Evolutionary conservation across 2,329 filamentous ascomycete genomes (phyloP).

Genomic region (Alternaria angustiovoidea): DNA sequence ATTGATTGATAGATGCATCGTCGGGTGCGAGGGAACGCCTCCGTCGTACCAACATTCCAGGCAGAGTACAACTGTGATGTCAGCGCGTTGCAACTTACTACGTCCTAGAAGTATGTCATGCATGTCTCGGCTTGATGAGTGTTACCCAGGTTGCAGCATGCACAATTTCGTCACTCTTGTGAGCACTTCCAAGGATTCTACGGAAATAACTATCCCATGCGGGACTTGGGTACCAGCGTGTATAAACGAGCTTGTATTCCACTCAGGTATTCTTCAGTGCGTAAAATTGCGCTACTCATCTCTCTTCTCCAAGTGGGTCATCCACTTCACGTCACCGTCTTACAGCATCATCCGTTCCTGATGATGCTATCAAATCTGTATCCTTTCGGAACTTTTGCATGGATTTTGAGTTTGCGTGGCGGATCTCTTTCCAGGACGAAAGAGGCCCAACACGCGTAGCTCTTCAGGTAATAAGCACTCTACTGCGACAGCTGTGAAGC

Average conservation of each 20-base stretch:
- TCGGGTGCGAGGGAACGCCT: background rate
- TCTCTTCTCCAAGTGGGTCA: background rate
- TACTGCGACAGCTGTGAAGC: background rate
- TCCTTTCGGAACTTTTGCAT: background rate
- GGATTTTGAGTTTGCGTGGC: background rate
- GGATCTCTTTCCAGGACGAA: background rate
- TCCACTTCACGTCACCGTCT: background rate
- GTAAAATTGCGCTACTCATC: background rate
- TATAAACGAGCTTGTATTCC: background rate
- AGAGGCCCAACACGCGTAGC: background rate
- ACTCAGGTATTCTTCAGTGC: background rate
- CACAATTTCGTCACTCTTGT: background rate
- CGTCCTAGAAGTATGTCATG: background rate
- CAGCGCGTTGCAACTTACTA: background rate
- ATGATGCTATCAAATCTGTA: background rate
- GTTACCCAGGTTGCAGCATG: background rate
- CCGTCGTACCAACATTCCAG: background rate
- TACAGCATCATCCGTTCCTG: background rate
- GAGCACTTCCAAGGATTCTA: background rate
- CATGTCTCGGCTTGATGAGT: background rate
- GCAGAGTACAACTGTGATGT: background rate
- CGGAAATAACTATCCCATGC: background rate
- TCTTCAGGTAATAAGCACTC: background rate
- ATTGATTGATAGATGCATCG: background rate
- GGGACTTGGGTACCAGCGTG: background rate